Evolutionary conservation across 2,329 filamentous ascomycete species (phyloP).

Genomic region (Nothophoma quercina): DNA sequence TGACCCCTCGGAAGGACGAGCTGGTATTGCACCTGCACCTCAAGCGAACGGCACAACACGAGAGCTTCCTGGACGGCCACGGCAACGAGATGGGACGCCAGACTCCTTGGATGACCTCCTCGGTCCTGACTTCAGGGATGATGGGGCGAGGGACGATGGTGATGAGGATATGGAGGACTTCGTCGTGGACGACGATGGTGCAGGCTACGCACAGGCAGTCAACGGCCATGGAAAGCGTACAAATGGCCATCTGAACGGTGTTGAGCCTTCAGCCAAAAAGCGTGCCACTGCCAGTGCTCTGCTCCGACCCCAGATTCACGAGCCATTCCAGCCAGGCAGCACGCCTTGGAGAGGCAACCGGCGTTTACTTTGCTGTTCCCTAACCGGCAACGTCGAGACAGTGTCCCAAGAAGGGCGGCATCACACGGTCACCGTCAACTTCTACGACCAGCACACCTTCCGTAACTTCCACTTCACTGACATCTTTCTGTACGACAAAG

Average conservation of each 20-base stretch:
- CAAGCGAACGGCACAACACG: conserved; percentile 63
- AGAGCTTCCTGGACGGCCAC: conserved; percentile 59
- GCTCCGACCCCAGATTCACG: conserved; percentile 74
- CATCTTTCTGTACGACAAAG: conserved; percentile 94
- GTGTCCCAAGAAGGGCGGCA: conserved; percentile 90
- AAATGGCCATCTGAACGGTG: conserved; percentile 55
- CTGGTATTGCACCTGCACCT: conserved; percentile 66
- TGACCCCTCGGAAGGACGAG: conserved; percentile 75
- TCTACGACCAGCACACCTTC: conserved; percentile 92
- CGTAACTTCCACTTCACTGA: conserved; percentile 98
- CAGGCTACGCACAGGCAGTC: conserved; percentile 75
- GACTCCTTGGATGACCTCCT: conserved; percentile 88
- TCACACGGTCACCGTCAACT: conserved; percentile 93
- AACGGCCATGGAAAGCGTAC: conserved; percentile 71
- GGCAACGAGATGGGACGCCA: conserved; percentile 64
- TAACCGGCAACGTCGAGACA: conserved; percentile 96
- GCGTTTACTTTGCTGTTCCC: conserved; percentile 90
- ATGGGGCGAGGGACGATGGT: conserved; percentile 56
- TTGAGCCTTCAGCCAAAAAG: conserved; percentile 58
- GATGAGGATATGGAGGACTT: conserved; percentile 72
- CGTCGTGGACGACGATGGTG: conserved; percentile 93
- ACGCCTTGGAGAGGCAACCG: conserved; percentile 96
- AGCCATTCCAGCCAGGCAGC: conserved; percentile 89
- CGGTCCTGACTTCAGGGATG: conserved; percentile 63
- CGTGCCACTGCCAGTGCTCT: conserved; percentile 55